Conservation (phyloP, 148 eudicot species). For the Rhododendron williamsianum region DNA sequence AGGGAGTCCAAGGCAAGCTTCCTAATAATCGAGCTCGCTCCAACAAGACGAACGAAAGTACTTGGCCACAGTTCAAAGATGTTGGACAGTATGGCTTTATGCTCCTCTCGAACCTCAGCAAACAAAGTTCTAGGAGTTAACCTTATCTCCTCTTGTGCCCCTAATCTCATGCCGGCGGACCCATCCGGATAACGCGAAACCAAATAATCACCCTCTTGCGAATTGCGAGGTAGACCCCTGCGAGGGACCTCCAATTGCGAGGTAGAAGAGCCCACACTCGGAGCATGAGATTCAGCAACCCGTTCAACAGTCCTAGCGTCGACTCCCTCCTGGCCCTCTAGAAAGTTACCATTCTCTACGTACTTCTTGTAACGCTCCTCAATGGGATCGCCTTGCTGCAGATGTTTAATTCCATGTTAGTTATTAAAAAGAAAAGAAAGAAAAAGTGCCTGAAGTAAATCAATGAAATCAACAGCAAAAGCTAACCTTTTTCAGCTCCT, state of each 20-base stretch:
- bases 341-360: neutral
- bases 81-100: neutral
- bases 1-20: neutral
- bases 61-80: neutral
- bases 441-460: neutral
- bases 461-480: neutral
- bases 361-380: slow-evolving; percentile 82
- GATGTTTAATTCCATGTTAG: neutral
- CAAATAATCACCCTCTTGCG: neutral
- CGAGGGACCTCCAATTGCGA: neutral
- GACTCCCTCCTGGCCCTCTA: neutral
- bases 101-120: neutral
- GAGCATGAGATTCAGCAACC: neutral
- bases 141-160: neutral
- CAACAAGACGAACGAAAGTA: neutral
- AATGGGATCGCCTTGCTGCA: slow-evolving; percentile 87
- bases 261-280: neutral
- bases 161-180: neutral
- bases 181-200: neutral
- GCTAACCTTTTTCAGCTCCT: slow-evolving; percentile 81
- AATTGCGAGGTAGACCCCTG: neutral
- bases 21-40: neutral
- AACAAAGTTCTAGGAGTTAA: neutral
- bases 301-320: neutral
- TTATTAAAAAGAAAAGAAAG: neutral